Evolutionary conservation across 2,329 filamentous ascomycete species (phyloP).

Genomic region (Talaromyces sp.): DNA sequence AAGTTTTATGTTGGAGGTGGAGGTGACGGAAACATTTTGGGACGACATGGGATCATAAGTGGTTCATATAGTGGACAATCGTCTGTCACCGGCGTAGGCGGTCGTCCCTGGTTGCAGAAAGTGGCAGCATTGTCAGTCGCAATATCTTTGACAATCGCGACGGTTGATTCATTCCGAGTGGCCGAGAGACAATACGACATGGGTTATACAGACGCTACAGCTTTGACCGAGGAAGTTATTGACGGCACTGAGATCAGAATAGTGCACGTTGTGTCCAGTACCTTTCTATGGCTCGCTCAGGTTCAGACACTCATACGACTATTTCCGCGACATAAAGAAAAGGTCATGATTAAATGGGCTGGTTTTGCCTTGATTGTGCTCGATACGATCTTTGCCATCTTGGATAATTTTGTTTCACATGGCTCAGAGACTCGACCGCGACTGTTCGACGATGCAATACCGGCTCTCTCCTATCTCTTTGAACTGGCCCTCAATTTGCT

Average conservation of each 20-base stretch:
- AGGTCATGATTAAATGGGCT: conserved; percentile 98
- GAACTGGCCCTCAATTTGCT: conserved; percentile 80
- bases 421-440: conserved; percentile 54
- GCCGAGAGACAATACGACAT: conserved; percentile 75
- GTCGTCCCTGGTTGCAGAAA: conserved; percentile 88
- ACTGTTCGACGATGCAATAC: conserved; percentile 82
- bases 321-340: conserved; percentile 94
- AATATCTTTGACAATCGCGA: conserved; percentile 89
- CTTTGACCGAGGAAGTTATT: conserved; percentile 73
- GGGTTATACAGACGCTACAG: conserved; percentile 74
- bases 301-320: conserved; percentile 93
- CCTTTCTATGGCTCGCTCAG: conserved; percentile 95
- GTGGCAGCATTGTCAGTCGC: conserved; percentile 61
- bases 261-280: conserved; percentile 88
- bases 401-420: conserved; percentile 75
- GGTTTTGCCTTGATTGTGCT: conserved; percentile 89
- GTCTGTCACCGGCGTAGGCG: conserved; percentile 77
- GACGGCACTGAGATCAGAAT: conserved; percentile 81
- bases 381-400: conserved; percentile 83
- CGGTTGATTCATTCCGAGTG: conserved; percentile 82
- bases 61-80: conserved; percentile 64
- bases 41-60: conserved; percentile 78
- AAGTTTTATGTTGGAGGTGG: conserved; percentile 82
- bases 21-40: conserved; percentile 67
- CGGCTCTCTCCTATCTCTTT: conserved; percentile 86